These are phyloP conservation scores for Globisporangium carolinianum DNA, from an alignment of 352 stramenopile genomes.

Conservation along the genomic window DNA sequence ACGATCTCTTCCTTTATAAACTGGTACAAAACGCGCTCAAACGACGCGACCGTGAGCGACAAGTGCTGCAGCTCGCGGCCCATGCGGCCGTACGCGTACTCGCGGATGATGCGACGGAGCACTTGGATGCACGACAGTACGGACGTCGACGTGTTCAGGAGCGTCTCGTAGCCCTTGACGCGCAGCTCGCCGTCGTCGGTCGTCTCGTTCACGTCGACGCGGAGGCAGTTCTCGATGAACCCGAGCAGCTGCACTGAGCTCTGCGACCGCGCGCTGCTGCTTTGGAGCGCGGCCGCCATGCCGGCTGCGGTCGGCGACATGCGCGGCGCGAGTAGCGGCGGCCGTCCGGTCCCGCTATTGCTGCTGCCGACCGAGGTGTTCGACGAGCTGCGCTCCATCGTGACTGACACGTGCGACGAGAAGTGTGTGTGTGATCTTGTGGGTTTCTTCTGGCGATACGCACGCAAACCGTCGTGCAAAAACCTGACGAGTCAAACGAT, in stretches of 20 bases:
- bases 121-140: slow-evolving; percentile 76
- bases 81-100: slow-evolving; percentile 79
- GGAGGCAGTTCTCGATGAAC: slow-evolving; percentile 61
- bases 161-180: slow-evolving; percentile 65
- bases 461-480: neutral
- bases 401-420: neutral
- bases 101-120: slow-evolving; percentile 76
- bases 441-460: neutral
- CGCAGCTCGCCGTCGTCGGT: slow-evolving; percentile 65
- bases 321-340: slow-evolving; percentile 1
- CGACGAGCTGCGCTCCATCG: neutral
- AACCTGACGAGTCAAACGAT: neutral
- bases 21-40: slow-evolving; percentile 79
- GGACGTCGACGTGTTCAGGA: slow-evolving; percentile 57
- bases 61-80: slow-evolving; percentile 80
- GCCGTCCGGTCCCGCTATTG: neutral
- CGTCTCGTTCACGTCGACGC: slow-evolving; percentile 34
- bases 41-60: slow-evolving; percentile 78
- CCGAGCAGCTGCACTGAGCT: slow-evolving; percentile 82
- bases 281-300: slow-evolving; percentile 14
- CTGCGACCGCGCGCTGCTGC: slow-evolving; percentile 47
- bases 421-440: neutral
- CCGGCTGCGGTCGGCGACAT: slow-evolving; percentile 5
- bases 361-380: neutral
- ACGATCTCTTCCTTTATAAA: slow-evolving; percentile 89